phyloP scores from a whole-genome alignment of 208 protist species.

The Novymonas esmeraldas region DNA sequence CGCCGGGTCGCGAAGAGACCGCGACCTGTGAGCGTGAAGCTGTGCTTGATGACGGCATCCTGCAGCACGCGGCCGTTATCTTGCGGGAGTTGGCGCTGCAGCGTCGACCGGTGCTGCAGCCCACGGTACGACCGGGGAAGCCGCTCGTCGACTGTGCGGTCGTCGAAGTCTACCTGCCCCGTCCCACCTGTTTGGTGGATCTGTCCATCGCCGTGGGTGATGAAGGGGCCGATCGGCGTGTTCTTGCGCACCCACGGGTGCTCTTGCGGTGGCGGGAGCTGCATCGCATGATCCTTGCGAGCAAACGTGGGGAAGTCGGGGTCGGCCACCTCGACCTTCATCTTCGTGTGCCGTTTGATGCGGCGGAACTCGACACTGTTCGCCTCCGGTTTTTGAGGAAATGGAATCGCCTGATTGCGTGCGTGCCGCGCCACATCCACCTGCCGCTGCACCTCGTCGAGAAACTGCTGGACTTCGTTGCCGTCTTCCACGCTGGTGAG shows the following conservation, averaged over 20 bases:
- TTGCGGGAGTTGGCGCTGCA: constrained; percentile 65
- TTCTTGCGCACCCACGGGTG: constrained; percentile 81
- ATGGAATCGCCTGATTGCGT: constrained; percentile 67
- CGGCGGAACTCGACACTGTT: constrained; percentile 69
- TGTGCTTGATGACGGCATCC: constrained; percentile 75
- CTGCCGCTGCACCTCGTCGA: constrained; percentile 60
- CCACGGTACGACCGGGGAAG: constrained; percentile 57
- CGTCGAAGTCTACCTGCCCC: constrained; percentile 87
- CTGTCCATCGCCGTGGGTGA: constrained; percentile 86
- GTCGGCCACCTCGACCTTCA: constrained; percentile 49
- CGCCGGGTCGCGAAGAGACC: constrained; percentile 82
- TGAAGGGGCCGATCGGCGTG: constrained; percentile 72
- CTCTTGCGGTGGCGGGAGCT: constrained; percentile 47
- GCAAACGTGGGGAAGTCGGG: constrained; percentile 60
- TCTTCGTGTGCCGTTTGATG: constrained; percentile 60
- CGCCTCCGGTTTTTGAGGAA: constrained; percentile 64
- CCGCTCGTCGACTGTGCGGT: constrained; percentile 30
- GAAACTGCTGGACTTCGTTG: constrained; percentile 66
- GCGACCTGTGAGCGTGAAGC: constrained; percentile 77
- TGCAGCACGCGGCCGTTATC: constrained; percentile 73
- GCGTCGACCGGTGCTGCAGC: constrained; percentile 66
- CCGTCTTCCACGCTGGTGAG: constrained; percentile 8
- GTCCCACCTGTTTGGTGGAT: constrained; percentile 64
- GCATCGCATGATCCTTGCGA: constrained; percentile 55
- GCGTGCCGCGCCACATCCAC: constrained; percentile 36